Conservation (phyloP, 1,139 yeast genomes). For the Yamadazyma diospyri region DNA sequence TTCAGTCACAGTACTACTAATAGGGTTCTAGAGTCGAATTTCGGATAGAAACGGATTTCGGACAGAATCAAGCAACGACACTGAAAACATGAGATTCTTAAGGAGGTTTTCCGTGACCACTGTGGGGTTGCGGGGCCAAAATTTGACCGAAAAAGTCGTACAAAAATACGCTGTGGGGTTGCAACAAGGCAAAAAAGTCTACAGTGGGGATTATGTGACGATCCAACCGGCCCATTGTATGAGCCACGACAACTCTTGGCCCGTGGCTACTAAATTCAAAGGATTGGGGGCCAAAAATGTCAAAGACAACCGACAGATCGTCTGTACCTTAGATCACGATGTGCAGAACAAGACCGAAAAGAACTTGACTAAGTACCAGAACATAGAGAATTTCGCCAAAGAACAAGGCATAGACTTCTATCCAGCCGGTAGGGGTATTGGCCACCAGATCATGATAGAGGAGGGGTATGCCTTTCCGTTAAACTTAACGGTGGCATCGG, state of each 20-base stretch:
- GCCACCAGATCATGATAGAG: constrained; percentile 98
- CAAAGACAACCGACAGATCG: constrained; percentile 84
- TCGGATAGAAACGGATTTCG: no score
- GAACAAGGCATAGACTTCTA: constrained; percentile 95
- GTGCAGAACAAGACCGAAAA: constrained; percentile 90
- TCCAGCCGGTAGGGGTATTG: constrained; percentile 99
- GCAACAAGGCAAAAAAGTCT: constrained; percentile 65
- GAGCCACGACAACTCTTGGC: constrained; percentile 99
- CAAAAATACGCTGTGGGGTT: constrained; percentile 89
- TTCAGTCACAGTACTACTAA: constrained; percentile 3
- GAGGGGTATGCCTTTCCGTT: constrained; percentile 98
- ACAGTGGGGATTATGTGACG: constrained; percentile 90
- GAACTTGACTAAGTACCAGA: constrained; percentile 80
- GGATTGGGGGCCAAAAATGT: constrained; percentile 88
- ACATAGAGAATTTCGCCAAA: constrained; percentile 84
- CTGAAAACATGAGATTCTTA: constrained; percentile 3
- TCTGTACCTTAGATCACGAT: constrained; percentile 95
- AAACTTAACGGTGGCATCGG: constrained; percentile 92
- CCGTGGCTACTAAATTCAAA: constrained; percentile 94
- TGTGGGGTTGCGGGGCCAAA: constrained; percentile 53
- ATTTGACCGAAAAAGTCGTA: constrained; percentile 90
- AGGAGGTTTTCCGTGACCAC: constrained; percentile 14
- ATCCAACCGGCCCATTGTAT: constrained; percentile 95
- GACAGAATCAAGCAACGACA: no score
- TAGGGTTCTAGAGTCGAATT: no score